phyloP scores from a whole-genome alignment of 1,139 yeast genomes.

The Kodamaea derodonti region DNA sequence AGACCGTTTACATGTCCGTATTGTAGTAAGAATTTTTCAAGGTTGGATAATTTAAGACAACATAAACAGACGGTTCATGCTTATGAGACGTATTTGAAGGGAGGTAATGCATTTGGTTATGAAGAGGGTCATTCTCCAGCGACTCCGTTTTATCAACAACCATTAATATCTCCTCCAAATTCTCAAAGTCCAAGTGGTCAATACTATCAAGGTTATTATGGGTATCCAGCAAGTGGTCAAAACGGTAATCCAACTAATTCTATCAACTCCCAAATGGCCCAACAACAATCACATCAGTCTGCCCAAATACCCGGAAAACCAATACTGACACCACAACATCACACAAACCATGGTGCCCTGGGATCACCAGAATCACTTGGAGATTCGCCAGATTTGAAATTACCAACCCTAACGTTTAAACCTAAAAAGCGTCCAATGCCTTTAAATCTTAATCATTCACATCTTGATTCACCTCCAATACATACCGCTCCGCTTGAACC shows the following conservation, averaged over 20 bases:
- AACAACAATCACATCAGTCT: not conserved
- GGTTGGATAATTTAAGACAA: slow-evolving; percentile 86
- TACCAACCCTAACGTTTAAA: slow-evolving; percentile 30
- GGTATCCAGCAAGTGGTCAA: slow-evolving; percentile 2
- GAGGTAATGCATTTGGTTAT: not conserved
- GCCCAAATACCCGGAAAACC: no score
- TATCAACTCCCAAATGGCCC: not conserved
- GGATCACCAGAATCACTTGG: not conserved
- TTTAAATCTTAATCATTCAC: slow-evolving; percentile 34
- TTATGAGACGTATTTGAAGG: slow-evolving; percentile 41
- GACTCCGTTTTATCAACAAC: slow-evolving; percentile 10
- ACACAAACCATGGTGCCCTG: not conserved
- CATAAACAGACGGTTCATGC: slow-evolving; percentile 93
- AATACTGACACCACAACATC: not conserved
- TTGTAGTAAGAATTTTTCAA: slow-evolving; percentile 75
- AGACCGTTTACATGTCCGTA: slow-evolving; percentile 86
- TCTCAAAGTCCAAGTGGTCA: slow-evolving; percentile 15
- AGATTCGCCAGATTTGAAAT: slow-evolving; percentile 13
- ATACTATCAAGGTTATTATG: slow-evolving; percentile 7
- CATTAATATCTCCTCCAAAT: slow-evolving; percentile 22
- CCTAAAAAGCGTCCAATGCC: slow-evolving; percentile 45
- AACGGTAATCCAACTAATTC: not conserved
- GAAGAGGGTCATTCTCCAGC: slow-evolving; percentile 2
- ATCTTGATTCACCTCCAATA: slow-evolving; percentile 2
- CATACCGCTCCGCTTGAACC: slow-evolving; percentile 16